Base-by-base conservation (phyloP, 169 alveolate species). In the Babesia gibsoni region DNA sequence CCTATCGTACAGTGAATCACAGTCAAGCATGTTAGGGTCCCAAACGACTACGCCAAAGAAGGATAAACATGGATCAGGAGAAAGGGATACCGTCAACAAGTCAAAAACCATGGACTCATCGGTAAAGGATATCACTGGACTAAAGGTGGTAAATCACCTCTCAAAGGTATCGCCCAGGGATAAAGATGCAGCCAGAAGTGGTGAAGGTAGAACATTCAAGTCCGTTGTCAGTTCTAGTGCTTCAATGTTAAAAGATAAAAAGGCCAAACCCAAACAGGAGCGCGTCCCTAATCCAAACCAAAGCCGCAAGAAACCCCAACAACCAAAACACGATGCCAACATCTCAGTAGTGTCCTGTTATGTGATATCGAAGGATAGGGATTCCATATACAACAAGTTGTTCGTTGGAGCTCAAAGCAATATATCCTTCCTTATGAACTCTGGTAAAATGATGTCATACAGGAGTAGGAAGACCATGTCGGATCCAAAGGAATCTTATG, bases 341-440 rank as follows among this genome's bases (percentile, higher is more conserved):
- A 46, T 59, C 14, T 52, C 82, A 1, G 58, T 69, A 56, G 50
- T 81, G n/a, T 37, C 75, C 1, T 77, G 85, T 53, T 77, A 67
- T 23, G 81, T 66, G 18, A 12, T 77, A 30, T 20, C 79, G 27
- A 59, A 68, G 33, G 67, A 65, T 52, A 56, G 67, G 36, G 48
- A 42, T 25, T 16, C 72, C 18, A 0, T 61, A 7, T 61, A 20
- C 43, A 42, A 12, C 9, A 61, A 25, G 22, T 2, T 61, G 12
- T 27, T 43, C 41, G 29, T 4, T 8, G 58, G 10, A 7, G 32
- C 18, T 1, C 3, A 61, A 4, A 61, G 36, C 46, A 61, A 29
- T 14, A 12, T 61, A 7, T 30, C 8, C 12, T 6, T 23, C 23
- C 7, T 23, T 6, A 9, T 46, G 8, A 46, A 46, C 6, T 52